Evolutionary conservation across 495 filamentous ascomycete species (phyloP), one percentile per base, ranked within the genome.

Genomic region (Lentithecium fluviatile): DNA sequence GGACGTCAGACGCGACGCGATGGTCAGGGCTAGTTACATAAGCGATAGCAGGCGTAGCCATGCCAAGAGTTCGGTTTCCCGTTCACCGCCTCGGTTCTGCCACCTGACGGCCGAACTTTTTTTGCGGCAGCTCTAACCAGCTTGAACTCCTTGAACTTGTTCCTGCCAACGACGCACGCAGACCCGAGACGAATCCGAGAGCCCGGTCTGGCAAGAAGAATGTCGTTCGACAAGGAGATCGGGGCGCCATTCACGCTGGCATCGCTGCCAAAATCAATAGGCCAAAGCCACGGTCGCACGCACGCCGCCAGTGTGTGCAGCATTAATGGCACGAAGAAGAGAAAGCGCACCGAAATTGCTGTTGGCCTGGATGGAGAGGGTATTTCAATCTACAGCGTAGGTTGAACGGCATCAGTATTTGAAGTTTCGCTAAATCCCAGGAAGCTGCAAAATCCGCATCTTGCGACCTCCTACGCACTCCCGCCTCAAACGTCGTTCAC

Each of bases 311-410:
- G 63, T 17, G 90, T 95, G 29, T 85, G 82, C 69, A 84, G 88
- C 69, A 71, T 88, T 50, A 80, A 83, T 38, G 86, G 85, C 17
- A 81, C 80, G 32, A 89, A 82, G 76, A 96, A 92, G 77, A 82
- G 88, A 69, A 97, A 96, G 76, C 81, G 94, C 64, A 79, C 82
- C 66, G 95, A 99, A 74, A 74, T 97, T 53, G 88, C 82, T 12
- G 84, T 94, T 8, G 89, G 88, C 8, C 84, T 96, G 67, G 91
- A 99, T 75, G 91, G 91, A 55, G 91, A 96, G 69, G 87, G 89
- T 13, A 80, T 97, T 13, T 94, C 91, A 70, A 84, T 99, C 47
- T 97, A 97, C 76, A 88, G 96, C 80, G 93, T 98, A 75, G 19
- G 69, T 80, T 40, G 2, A 25, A 1, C 17, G 24, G 52, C 51